Evolutionary conservation across 257 asterid genomes (phyloP).

Genomic region (Salvia hispanica): DNA sequence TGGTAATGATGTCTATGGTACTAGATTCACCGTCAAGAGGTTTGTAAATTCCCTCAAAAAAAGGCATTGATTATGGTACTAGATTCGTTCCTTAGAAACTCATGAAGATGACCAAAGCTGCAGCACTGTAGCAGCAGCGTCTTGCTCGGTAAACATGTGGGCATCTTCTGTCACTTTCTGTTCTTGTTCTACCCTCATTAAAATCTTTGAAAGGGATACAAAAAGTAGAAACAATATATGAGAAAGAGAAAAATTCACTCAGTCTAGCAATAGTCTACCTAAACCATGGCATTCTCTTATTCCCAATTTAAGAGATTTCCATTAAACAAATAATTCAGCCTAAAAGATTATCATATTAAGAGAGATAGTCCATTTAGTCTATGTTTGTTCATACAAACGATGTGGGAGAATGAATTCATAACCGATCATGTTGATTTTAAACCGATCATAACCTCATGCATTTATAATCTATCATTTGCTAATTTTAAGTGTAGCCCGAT

Average conservation of each 20-base stretch:
- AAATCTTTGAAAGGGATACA: conserved; percentile 45
- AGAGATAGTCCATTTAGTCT: no score
- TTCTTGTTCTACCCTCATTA: conserved; percentile 97
- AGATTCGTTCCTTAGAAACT: neutral
- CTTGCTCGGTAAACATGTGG: conserved; percentile 94
- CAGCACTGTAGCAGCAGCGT: conserved; percentile 86
- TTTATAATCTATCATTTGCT: no score
- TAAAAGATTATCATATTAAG: no score
- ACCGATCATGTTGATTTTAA: no score
- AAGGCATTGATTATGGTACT: neutral
- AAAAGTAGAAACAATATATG: neutral
- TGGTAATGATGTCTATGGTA: no score
- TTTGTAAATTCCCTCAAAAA: no score
- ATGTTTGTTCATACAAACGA: no score
- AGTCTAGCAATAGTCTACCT: conserved; percentile 46
- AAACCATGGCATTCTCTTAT: conserved; percentile 96
- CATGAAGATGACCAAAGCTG: neutral
- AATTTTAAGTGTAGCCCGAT: no score
- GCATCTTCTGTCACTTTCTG: conserved; percentile 98
- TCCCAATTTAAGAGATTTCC: conserved; percentile 33
- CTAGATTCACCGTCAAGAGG: no score
- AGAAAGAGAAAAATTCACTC: neutral
- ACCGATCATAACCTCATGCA: no score
- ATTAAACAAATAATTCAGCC: no score
- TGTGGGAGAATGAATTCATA: no score